Evolutionary conservation across 495 filamentous ascomycete genomes (phyloP), one percentile per base, ranked within the genome.

Genomic region (Aspergillus egyptiacus): DNA sequence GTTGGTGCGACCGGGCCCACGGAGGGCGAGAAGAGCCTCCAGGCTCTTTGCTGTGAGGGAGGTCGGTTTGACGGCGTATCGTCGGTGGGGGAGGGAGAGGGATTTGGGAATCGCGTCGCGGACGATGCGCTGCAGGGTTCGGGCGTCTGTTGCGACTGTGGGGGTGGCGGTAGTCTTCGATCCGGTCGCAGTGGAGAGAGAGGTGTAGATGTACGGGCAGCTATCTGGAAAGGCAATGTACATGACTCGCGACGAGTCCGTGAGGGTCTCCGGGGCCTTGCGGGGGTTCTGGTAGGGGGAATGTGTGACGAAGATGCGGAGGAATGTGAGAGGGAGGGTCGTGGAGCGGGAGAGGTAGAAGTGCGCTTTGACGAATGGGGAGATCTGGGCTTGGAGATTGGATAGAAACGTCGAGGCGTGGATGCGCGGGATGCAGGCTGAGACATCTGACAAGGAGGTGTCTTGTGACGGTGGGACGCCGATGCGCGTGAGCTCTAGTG

Each of bases 171-270:
- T 48, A 6, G 63, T 7, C 37, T 67, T 70, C 8, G 63, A 31
- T 11, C 60, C 61, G 0, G 69, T 56, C 10, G 62, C 51, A 7
- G 70, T 63, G 0, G 74, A 55, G 27, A 83, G 77, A 22, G 85
- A 87, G 19, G 87, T 79, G 57, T 84, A 94, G 24, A 93, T 66
- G 55, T 80, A 82, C 0, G 88, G 84, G 22, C 84, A 83, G 37
- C 78, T 81, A 55, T 90, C 81, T 0, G 89, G 89, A 59, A 93
- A 91, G 6, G 83, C 84, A 51, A 91, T 67, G 56, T 84, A 91
- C 34, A 95, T 72, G 3, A 83, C 80, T 23, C 79, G 76, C 18
- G 84, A 79, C 11, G 74, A 65, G 51, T 74, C 70, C 7, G 61
- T 81, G 69, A 64, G 82, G 43, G 63, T 39, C 24, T 66, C 59